Evolutionary conservation across 2,329 filamentous ascomycete genomes (phyloP).

Genomic region (Stemphylium beticola): DNA sequence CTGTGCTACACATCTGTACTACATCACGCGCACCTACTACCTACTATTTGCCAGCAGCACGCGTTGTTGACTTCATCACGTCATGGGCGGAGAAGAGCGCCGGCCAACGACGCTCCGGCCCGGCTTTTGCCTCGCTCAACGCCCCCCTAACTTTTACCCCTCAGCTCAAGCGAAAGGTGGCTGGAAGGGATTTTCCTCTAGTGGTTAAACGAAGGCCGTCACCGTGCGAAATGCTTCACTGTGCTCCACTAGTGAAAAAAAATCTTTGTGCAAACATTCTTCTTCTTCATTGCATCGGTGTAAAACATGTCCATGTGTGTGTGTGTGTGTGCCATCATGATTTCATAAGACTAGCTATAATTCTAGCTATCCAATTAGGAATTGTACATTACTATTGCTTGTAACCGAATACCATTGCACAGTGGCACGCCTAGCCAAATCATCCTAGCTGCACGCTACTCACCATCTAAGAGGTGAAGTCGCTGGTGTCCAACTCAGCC

Average conservation of each 20-base stretch:
- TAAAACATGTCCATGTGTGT: not conserved
- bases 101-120: no score
- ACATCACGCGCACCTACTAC: not conserved
- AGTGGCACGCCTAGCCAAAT: not conserved
- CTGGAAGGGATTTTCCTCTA: no score
- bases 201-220: no score
- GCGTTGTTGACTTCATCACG: no score
- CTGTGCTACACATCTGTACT: not conserved
- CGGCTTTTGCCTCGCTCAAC: no score
- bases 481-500: conserved; percentile 32
- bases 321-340: not conserved
- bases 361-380: conserved; percentile 8
- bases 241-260: not conserved
- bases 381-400: conserved; percentile 3
- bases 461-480: conserved; percentile 11
- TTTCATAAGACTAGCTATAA: conserved; percentile 1
- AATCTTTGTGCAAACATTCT: not conserved
- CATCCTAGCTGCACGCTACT: no score
- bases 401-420: not conserved
- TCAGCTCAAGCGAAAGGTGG: no score
- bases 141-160: no score
- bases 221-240: no score
- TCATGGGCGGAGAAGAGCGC: no score
- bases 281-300: not conserved
- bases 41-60: no score